Base-by-base conservation (phyloP, 495 filamentous ascomycete genomes). In the Letharia lupina region DNA sequence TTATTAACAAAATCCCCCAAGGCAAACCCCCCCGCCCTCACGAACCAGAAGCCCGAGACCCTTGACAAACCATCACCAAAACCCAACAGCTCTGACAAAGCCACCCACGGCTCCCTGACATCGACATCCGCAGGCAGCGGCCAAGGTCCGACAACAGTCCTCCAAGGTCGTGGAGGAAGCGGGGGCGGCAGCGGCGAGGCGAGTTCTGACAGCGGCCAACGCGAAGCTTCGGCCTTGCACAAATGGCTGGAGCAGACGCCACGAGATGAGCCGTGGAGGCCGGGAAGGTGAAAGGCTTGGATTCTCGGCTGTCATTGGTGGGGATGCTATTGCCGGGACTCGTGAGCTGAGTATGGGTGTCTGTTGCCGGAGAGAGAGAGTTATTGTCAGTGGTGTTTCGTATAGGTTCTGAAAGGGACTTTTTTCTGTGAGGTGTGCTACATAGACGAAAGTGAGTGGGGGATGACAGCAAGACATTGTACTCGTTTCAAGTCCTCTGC, bases 171-270 rank as follows among this genome's bases (percentile, higher is more conserved):
- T 18, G 11, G 37, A 13, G 37, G 59, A 28, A 28, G 23, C n/a
- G 2, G 1, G n/a, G 41, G 23, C 60, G 40, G 20, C 40, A 45
- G 18, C 11, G 23, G 28, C 41, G 52, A 18, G 1, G 44, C 39
- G 41, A 61, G 40, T 45, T 33, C 39, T 4, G 33, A 40, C 23
- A 35, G n/a, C 3, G n/a, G 16, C 41, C 9, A n/a, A 12, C 20
- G 35, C 39, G 39, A 40, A 56, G 28, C n/a, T 33, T 58, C 40
- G 62, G 23, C 28, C 13, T 35, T 64, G 28, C 35, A 45, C 10
- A 58, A 33, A 4, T 57, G 62, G 62, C 52, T 54, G 23, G 31
- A 37, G 48, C 62, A 44, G 39, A 28, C 9, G 9, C 62, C 50
- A 13, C 13, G 62, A 18, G 62, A 64, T 45, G 62, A 44, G 40